Evolutionary conservation across 1,284 basidiomycete genomes (phyloP).

Genomic region (Rhodotorula sp.): DNA sequence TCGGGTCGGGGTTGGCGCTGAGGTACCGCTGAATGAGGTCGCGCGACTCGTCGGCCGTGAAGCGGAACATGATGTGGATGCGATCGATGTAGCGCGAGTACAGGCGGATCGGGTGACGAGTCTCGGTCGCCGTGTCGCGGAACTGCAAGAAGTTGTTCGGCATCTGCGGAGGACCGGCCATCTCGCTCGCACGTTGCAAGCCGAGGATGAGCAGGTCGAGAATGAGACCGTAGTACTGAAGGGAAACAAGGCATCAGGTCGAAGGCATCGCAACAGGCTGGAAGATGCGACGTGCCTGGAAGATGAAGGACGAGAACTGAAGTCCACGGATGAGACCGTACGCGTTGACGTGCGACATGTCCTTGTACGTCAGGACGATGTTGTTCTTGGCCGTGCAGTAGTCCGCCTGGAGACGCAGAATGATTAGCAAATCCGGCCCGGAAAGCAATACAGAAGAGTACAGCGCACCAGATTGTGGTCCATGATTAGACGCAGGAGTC

Average conservation of each 20-base stretch:
- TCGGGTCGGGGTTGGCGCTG: constrained; percentile 94
- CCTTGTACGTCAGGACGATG: constrained; percentile 86
- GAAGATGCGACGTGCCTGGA: constrained; percentile 69
- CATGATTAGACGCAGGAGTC: constrained; percentile 85
- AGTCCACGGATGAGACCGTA: constrained; percentile 91
- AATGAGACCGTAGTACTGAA: constrained; percentile 46
- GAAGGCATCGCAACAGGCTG: background rate
- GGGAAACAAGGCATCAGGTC: background rate
- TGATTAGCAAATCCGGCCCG: background rate
- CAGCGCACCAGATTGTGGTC: constrained; percentile 77
- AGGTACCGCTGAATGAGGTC: constrained; percentile 93
- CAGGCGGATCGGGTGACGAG: constrained; percentile 86
- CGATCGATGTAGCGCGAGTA: constrained; percentile 91
- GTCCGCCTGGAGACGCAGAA: constrained; percentile 60
- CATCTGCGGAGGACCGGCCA: constrained; percentile 91
- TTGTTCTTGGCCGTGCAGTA: constrained; percentile 99
- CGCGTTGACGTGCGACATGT: constrained; percentile 88
- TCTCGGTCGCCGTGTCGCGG: constrained; percentile 87
- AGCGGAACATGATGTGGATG: constrained; percentile 93
- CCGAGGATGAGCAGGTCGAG: constrained; percentile 85
- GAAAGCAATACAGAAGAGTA: background rate
- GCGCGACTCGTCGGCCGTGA: constrained; percentile 95
- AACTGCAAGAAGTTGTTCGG: constrained; percentile 97
- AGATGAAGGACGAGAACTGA: constrained; percentile 94
- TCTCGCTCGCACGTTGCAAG: constrained; percentile 88